Evolutionary conservation across 1,284 basidiomycete genomes (phyloP).

Genomic region (Ganoderma lingzhi): DNA sequence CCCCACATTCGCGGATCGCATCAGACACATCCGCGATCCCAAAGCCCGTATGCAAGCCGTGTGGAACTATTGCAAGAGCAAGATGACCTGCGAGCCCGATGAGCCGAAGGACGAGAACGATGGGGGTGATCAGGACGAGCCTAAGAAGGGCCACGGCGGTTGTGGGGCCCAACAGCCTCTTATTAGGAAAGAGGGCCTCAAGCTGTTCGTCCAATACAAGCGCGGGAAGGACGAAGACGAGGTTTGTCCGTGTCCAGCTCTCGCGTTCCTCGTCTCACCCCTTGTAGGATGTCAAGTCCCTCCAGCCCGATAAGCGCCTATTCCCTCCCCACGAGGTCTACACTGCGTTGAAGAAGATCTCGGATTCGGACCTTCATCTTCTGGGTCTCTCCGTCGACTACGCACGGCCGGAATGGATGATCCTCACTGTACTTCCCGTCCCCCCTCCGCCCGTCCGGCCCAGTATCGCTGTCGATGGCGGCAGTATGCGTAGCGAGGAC

Average conservation of each 20-base stretch:
- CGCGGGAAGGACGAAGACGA: conserved; percentile 93
- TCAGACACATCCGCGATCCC: conserved; percentile 86
- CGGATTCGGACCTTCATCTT: conserved; percentile 88
- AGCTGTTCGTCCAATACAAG: conserved; percentile 97
- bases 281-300: conserved; percentile 77
- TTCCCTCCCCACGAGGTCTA: conserved; percentile 92
- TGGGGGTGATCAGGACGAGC: conserved; percentile 75
- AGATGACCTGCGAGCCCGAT: conserved; percentile 88
- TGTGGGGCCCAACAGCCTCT: conserved; percentile 94
- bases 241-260: conserved; percentile 54
- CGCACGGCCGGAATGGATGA: conserved; percentile 99
- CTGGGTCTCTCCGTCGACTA: conserved; percentile 96
- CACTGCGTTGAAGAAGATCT: conserved; percentile 93
- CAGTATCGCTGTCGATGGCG: conserved; percentile 96
- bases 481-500: conserved; percentile 96
- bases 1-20: conserved; percentile 82
- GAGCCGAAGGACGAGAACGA: conserved; percentile 87
- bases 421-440: conserved; percentile 96
- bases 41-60: conserved; percentile 90
- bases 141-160: conserved; percentile 91
- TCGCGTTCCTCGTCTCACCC: conserved; percentile 31
- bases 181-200: conserved; percentile 94
- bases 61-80: conserved; percentile 87
- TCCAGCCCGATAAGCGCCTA: conserved; percentile 91
- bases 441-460: conserved; percentile 98